phyloP scores from a whole-genome alignment of 345 rosid species.

The Anacardium occidentale region DNA sequence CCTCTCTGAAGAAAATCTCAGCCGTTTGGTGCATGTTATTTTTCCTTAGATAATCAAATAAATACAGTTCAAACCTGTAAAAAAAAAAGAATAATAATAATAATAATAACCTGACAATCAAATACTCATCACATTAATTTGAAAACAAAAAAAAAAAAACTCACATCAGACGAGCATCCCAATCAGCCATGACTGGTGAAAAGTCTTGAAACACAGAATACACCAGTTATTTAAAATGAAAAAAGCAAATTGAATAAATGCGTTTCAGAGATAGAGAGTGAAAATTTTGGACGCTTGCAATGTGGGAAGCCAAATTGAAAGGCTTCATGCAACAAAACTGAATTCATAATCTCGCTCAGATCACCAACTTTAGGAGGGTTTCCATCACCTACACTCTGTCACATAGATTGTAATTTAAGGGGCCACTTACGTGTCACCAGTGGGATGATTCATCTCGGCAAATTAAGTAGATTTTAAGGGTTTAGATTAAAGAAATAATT shows the following conservation, averaged over 20 bases:
- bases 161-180: slow-evolving; percentile 8
- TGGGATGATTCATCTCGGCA: neutral
- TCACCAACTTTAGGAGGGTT: slow-evolving; percentile 7
- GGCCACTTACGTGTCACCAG: neutral
- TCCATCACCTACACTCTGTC: neutral
- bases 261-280: neutral
- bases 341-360: neutral
- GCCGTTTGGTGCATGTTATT: slow-evolving; percentile 19
- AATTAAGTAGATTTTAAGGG: no score
- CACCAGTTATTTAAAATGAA: no score
- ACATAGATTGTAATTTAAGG: neutral
- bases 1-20: slow-evolving; percentile 10
- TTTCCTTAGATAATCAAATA: slow-evolving; percentile 18
- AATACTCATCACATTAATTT: neutral
- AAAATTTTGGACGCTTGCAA: neutral
- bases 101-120: neutral
- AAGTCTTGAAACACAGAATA: neutral
- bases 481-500: no score
- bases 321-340: slow-evolving; percentile 2
- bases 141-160: neutral
- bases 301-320: neutral
- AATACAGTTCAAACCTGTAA: slow-evolving; percentile 13
- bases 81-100: neutral
- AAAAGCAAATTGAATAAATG: no score
- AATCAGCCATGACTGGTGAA: slow-evolving; percentile 1